A percentile compares a stretch with the other conserved stretches of the same genome.
These are phyloP conservation scores for Wickerhamomyces chambardii DNA, from an alignment of 805 yeast species.

Conservation along the genomic window DNA sequence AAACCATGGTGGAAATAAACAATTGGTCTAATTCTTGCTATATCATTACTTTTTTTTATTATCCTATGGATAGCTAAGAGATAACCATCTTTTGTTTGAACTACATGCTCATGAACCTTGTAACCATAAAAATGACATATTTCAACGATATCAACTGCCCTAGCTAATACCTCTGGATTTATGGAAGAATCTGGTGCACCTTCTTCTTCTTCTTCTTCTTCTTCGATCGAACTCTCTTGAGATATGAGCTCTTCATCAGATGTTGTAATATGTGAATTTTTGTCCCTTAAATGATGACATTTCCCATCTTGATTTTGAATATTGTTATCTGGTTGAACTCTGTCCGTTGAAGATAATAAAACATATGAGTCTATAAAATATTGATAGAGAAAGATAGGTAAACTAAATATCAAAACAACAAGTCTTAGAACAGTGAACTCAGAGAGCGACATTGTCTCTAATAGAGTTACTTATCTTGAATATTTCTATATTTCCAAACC, in stretches of 20 bases:
- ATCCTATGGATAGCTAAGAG: conserved; percentile 60
- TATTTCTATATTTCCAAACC: no score
- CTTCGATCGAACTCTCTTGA: conserved; percentile 1
- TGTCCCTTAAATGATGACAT: no score
- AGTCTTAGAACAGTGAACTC: neutral
- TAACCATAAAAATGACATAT: conserved; percentile 57
- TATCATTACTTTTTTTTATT: conserved; percentile 1
- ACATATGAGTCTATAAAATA: conserved; percentile 11
- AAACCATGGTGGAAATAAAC: conserved; percentile 81
- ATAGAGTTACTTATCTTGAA: no score
- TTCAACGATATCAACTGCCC: conserved; percentile 31
- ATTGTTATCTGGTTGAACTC: conserved; percentile 27
- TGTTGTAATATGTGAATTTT: no score
- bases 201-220: no score
- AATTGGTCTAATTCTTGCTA: conserved; percentile 23
- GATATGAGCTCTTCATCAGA: no score
- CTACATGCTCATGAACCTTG: conserved; percentile 55
- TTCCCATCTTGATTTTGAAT: no score
- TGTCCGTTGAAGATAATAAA: conserved; percentile 36
- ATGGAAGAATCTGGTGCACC: no score
- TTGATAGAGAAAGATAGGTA: conserved; percentile 3
- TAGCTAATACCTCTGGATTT: conserved; percentile 5
- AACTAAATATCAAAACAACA: no score
- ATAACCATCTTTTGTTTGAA: conserved; percentile 62
- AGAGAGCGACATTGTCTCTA: neutral